Evolutionary conservation across 495 filamentous ascomycete genomes (phyloP).

Genomic region (Penicillium subrubescens): DNA sequence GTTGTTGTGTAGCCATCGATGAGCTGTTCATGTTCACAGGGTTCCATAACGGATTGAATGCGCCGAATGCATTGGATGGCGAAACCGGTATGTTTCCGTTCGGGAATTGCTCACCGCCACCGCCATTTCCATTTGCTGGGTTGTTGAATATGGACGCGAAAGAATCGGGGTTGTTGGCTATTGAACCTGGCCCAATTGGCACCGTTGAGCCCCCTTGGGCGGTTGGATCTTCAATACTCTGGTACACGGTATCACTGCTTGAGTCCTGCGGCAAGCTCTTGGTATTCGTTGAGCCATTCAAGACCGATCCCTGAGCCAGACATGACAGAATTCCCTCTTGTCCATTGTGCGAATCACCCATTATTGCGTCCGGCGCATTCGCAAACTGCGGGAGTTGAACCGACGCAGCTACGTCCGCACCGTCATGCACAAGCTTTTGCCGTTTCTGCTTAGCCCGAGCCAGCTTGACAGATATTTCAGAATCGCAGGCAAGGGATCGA

Average conservation of each 20-base stretch:
- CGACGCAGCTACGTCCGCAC: slow-evolving; percentile 3
- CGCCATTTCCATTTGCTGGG: neutral
- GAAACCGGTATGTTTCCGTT: neutral
- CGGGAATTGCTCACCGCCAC: neutral
- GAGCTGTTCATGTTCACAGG: slow-evolving; percentile 7
- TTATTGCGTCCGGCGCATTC: neutral
- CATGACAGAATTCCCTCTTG: neutral
- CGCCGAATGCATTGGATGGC: slow-evolving; percentile 14
- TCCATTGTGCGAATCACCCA: neutral
- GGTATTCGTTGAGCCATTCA: neutral
- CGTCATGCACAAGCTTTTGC: slow-evolving; percentile 17
- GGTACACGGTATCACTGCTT: neutral
- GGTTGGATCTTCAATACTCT: neutral
- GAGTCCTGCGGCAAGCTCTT: neutral
- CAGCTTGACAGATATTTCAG: slow-evolving; percentile 16
- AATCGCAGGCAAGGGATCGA: neutral
- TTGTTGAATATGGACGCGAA: neutral
- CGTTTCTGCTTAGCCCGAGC: slow-evolving; percentile 16
- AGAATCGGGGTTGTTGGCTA: neutral
- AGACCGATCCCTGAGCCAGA: neutral
- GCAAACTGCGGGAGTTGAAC: neutral
- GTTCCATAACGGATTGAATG: slow-evolving; percentile 25
- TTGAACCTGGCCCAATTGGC: neutral
- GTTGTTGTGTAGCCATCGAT: neutral
- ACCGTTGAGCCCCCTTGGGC: neutral